Conservation (phyloP, 1,139 yeast species). For the Eremothecium coryli region DNA sequence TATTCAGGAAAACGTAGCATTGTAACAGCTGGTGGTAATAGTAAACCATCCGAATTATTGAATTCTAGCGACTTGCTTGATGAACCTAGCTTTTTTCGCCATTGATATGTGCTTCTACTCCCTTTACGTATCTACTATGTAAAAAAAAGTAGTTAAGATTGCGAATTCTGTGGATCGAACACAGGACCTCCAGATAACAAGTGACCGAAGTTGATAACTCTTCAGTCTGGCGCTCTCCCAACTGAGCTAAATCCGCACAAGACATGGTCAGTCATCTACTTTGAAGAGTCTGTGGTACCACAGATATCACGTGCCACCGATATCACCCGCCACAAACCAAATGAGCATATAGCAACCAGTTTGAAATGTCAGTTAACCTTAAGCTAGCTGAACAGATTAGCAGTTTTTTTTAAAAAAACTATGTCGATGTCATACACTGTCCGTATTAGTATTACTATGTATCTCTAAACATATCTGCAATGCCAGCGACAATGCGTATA, state of each 20-base stretch:
- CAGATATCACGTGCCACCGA: no score
- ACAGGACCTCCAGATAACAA: conserved; percentile 52
- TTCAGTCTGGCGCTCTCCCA: conserved; percentile 25
- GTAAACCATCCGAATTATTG: conserved; percentile 20
- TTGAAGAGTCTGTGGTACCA: no score
- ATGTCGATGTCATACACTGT: no score
- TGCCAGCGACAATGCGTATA: no score
- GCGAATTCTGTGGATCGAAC: conserved; percentile 88
- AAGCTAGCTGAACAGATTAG: no score
- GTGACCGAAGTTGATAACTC: conserved; percentile 43
- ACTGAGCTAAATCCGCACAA: conserved; percentile 23
- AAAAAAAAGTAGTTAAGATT: conserved; percentile 20
- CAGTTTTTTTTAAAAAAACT: no score
- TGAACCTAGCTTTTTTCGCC: conserved; percentile 23
- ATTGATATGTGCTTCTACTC: conserved; percentile 7
- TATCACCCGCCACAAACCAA: no score
- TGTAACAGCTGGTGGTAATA: conserved; percentile 11
- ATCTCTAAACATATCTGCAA: no score
- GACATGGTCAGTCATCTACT: no score
- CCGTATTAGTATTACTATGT: no score
- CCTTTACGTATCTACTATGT: not conserved
- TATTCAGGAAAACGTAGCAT: conserved; percentile 7
- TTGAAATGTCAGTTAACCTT: no score
- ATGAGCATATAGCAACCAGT: no score
- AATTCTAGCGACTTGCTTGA: conserved; percentile 19